Conservation (phyloP, 2,329 filamentous ascomycete species). For the Venturiaceae sp. region DNA sequence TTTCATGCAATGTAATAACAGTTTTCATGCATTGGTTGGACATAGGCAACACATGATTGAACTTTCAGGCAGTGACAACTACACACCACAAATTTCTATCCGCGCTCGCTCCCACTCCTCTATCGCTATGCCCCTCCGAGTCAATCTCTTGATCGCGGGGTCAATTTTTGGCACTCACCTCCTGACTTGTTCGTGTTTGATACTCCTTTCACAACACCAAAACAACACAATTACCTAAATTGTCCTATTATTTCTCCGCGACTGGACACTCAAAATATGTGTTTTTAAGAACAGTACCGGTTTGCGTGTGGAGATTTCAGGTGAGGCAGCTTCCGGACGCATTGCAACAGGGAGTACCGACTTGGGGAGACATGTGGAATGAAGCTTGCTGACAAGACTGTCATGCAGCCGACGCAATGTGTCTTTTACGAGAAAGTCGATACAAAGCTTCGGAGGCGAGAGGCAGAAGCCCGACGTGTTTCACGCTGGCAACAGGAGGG, state of each 20-base stretch:
- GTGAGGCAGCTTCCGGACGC: conserved; percentile 86
- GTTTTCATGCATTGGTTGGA: no score
- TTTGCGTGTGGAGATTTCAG: conserved; percentile 86
- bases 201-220: no score
- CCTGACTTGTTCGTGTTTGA: no score
- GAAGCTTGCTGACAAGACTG: conserved; percentile 74
- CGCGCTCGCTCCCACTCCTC: no score
- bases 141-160: no score
- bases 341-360: conserved; percentile 90
- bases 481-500: conserved; percentile 46
- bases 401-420: conserved; percentile 56
- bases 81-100: no score
- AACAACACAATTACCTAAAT: no score
- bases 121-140: no score
- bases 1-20: no score
- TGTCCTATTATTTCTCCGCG: no score
- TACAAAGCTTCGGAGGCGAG: conserved; percentile 48
- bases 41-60: not conserved
- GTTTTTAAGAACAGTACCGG: conserved; percentile 86
- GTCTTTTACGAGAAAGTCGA: conserved; percentile 83
- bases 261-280: no score
- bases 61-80: not conserved
- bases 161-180: no score
- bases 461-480: conserved; percentile 6
- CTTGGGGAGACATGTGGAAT: conserved; percentile 94